These are phyloP conservation scores for Aspergillus tanneri DNA, from an alignment of 2,329 filamentous ascomycete genomes.

Conservation along the genomic window DNA sequence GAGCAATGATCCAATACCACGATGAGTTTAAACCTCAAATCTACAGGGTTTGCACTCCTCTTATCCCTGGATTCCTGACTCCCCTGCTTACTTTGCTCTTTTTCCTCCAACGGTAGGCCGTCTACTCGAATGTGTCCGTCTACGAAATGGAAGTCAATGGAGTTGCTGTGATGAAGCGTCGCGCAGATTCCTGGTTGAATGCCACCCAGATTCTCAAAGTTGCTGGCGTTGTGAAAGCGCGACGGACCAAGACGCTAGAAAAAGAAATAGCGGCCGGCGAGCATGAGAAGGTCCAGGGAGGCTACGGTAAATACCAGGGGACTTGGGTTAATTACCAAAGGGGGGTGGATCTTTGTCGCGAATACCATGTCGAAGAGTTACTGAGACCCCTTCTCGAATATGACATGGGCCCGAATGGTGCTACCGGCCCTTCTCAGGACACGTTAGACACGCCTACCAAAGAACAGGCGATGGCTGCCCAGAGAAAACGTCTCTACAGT, in stretches of 20 bases:
- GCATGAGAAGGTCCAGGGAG: slow-evolving; percentile 97
- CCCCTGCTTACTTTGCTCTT: slow-evolving; percentile 11
- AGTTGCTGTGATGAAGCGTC: slow-evolving; percentile 91
- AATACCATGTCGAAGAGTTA: slow-evolving; percentile 58
- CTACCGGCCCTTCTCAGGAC: slow-evolving; percentile 68
- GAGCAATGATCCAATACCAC: slow-evolving; percentile 37
- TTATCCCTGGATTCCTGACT: neutral
- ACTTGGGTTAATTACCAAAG: slow-evolving; percentile 97
- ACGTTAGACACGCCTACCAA: slow-evolving; percentile 94
- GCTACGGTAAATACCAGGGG: slow-evolving; percentile 98
- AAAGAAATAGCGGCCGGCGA: slow-evolving; percentile 96
- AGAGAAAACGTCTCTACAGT: slow-evolving; percentile 89
- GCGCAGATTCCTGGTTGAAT: slow-evolving; percentile 94
- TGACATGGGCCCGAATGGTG: slow-evolving; percentile 52
- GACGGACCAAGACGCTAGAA: slow-evolving; percentile 94
- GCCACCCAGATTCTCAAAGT: slow-evolving; percentile 98
- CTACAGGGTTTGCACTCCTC: slow-evolving; percentile 43
- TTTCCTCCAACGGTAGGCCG: slow-evolving; percentile 57
- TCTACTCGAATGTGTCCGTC: slow-evolving; percentile 92
- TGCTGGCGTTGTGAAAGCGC: slow-evolving; percentile 94
- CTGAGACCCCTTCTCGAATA: slow-evolving; percentile 51
- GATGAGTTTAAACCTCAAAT: slow-evolving; percentile 48
- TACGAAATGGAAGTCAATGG: slow-evolving; percentile 98
- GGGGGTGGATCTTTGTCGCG: slow-evolving; percentile 85
- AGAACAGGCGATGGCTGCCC: slow-evolving; percentile 96